Percentiles rank a stretch among this genome's conserved stretches.
phyloP scores from a whole-genome alignment of 192 early-diverging fungal genomes.

The Dissophora globulifera region DNA sequence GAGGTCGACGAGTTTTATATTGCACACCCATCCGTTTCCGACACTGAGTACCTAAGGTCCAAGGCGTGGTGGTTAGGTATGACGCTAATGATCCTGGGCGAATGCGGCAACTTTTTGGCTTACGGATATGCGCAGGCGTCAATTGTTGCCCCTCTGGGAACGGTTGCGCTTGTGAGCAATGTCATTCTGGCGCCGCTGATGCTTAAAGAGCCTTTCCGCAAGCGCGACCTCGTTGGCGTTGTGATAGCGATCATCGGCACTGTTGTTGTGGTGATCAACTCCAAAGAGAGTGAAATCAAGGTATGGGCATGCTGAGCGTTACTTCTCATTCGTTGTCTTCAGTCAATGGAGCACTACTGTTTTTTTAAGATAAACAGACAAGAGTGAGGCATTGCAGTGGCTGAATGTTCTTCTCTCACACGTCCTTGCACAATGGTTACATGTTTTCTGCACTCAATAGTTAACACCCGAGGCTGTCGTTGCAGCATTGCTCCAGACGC shows the following conservation, averaged over 20 bases:
- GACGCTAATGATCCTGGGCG: slow-evolving; percentile 65
- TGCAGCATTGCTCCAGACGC: slow-evolving; percentile 60
- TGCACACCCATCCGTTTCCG: slow-evolving; percentile 16
- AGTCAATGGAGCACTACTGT: no score
- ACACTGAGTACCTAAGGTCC: slow-evolving; percentile 59
- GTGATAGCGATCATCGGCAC: slow-evolving; percentile 72
- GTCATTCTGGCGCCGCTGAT: slow-evolving; percentile 77
- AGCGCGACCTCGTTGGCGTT: slow-evolving; percentile 69
- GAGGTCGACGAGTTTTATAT: slow-evolving; percentile 25
- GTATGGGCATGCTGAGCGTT: no score
- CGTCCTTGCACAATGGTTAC: slow-evolving; percentile 3
- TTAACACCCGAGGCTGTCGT: slow-evolving; percentile 63
- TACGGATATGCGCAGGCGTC: slow-evolving; percentile 83
- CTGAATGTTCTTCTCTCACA: no score
- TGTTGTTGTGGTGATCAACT: slow-evolving; percentile 68
- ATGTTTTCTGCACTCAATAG: no score
- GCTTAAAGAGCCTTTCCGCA: slow-evolving; percentile 70
- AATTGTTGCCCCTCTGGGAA: slow-evolving; percentile 79
- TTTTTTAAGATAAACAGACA: background rate
- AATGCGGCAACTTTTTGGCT: slow-evolving; percentile 65
- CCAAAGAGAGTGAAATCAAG: slow-evolving; percentile 65
- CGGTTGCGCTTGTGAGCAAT: slow-evolving; percentile 75
- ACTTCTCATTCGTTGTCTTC: no score
- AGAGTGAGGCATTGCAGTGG: no score
- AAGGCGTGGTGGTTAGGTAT: slow-evolving; percentile 79